Evolutionary conservation across 2,329 filamentous ascomycete genomes (phyloP), one percentile per base, ranked within the genome.

Genomic region (Nemania bipapillata): DNA sequence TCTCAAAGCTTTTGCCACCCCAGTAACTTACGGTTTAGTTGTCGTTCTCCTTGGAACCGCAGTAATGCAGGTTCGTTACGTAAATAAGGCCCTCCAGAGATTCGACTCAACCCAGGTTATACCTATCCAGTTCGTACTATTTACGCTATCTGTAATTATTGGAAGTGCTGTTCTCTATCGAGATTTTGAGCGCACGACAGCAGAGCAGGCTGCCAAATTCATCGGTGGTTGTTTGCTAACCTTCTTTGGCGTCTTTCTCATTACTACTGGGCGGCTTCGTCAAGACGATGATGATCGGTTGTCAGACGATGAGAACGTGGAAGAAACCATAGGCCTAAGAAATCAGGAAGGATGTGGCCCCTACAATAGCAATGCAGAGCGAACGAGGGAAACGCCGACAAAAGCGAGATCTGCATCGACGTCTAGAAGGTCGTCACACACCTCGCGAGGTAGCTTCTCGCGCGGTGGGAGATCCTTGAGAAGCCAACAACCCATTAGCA

Each of bases 61-160:
- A 6, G 84, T 99, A 68, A 94, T 98, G 91, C 96, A 99, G 81
- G 95, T 99, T 74, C 95, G 93, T 78, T 99, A 98, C 78, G 88
- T 99, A 78, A 99, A 98, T 82, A 92, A 87, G 73, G 86, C 87
- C 12, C 84, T 99, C 60, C 94, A 97, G 79, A 90, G 92, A 54
- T 99, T 98, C 82, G 93, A 97, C 80, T 97, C 96, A 6, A 99
- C 96, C 0, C 94, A 97, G 79, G 96, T 99, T 74, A 99, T 99
- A 71, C 96, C 96, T 0, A 96, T 96, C 15, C 96, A 99, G 77
- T 99, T 99, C 75, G 96, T 99, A 57, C 88, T 96, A 71, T 99
- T 99, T 79, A 99, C 96, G 0, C 85, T 99, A 7, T 97, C 92
- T 5, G 96, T 98, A 70, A 98, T 99, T 74, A 86, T 97, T 59